Evolutionary conservation across 306 rosid genomes (phyloP).

Genomic region (Dalbergia oliveri): DNA sequence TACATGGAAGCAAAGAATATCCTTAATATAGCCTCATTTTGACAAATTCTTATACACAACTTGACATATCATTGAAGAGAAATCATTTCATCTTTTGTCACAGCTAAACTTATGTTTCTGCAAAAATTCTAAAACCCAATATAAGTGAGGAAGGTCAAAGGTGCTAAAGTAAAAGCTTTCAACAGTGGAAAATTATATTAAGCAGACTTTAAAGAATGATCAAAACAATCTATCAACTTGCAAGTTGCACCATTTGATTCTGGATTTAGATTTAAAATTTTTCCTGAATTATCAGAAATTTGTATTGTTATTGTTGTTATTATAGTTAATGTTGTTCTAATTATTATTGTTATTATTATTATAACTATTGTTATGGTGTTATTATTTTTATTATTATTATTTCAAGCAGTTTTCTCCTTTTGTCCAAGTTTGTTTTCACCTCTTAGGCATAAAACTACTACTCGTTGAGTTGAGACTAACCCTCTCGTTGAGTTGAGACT

Average conservation of each 20-base stretch:
- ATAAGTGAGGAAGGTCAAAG: not conserved
- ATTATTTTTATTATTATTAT: too few relatives aligned
- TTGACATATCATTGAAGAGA: not conserved
- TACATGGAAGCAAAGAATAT: slow-evolving; percentile 14
- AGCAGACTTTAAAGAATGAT: not conserved
- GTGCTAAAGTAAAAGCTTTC: slow-evolving; percentile 17
- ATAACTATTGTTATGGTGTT: too few relatives aligned
- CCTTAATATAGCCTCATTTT: slow-evolving; percentile 29
- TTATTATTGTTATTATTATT: too few relatives aligned
- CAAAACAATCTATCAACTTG: not conserved
- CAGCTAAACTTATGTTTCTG: not conserved
- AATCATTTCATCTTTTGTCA: not conserved
- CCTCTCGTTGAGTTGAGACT: too few relatives aligned
- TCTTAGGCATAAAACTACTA: too few relatives aligned
- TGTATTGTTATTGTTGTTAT: too few relatives aligned
- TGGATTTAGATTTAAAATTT: not conserved
- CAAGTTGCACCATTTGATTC: not conserved
- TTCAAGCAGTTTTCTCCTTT: too few relatives aligned
- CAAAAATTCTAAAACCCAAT: not conserved
- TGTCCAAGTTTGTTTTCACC: too few relatives aligned
- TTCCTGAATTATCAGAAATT: too few relatives aligned
- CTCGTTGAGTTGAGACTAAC: too few relatives aligned
- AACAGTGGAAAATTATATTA: not conserved
- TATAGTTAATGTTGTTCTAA: too few relatives aligned
- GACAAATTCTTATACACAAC: slow-evolving; percentile 29